phyloP scores from a whole-genome alignment of 345 rosid species.

The Populus deltoides region DNA sequence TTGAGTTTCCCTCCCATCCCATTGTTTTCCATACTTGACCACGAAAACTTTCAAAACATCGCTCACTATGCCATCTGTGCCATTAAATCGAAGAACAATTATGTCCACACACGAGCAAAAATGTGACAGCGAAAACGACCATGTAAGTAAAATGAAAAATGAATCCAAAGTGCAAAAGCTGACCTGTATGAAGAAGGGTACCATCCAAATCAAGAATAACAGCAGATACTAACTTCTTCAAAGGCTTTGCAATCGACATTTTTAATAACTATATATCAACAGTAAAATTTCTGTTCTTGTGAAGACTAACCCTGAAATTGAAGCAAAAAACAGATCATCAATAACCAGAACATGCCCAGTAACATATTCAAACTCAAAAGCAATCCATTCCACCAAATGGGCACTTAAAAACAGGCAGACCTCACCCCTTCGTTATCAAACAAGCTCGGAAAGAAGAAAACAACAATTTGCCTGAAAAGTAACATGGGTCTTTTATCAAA shows the following conservation, averaged over 20 bases:
- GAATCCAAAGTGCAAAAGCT: background rate
- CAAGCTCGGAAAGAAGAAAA: too few relatives aligned
- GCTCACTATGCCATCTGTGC: constrained; percentile 13
- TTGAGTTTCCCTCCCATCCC: constrained; percentile 88
- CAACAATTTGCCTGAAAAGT: background rate
- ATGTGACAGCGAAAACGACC: background rate
- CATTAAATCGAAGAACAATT: background rate
- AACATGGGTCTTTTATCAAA: background rate
- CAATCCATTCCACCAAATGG: background rate
- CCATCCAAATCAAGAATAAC: constrained; percentile 81
- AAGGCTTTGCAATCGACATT: constrained; percentile 37
- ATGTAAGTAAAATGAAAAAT: background rate
- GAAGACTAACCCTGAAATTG: background rate
- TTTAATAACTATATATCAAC: background rate
- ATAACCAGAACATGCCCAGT: background rate
- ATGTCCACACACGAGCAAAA: background rate
- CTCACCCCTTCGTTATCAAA: too few relatives aligned
- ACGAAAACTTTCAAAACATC: constrained; percentile 60
- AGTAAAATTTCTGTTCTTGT: background rate
- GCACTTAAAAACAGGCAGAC: background rate
- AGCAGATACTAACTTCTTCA: constrained; percentile 14
- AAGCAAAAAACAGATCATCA: background rate
- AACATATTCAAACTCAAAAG: background rate
- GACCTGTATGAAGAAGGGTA: constrained; percentile 64
- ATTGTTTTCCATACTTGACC: constrained; percentile 72